Conservation (phyloP, 1,139 yeast species). For the Eremothecium sinecaudum region DNA sequence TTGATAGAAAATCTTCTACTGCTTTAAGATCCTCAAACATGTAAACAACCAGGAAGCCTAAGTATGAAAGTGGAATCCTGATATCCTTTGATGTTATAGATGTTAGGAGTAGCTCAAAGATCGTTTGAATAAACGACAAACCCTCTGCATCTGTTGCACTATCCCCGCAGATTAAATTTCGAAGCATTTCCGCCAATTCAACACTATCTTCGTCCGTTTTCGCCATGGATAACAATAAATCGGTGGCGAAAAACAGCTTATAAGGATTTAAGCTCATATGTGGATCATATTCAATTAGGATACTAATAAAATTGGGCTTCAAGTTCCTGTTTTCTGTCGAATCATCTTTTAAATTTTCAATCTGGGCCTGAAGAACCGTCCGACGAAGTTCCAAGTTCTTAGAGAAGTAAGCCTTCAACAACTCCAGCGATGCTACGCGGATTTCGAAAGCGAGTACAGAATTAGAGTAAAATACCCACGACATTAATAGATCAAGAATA, state of each 20-base stretch:
- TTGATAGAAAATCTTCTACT: slow-evolving; percentile 67
- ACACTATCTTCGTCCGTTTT: slow-evolving; percentile 38
- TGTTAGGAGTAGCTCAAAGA: slow-evolving; percentile 65
- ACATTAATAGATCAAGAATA: slow-evolving; percentile 62
- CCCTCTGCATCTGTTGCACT: slow-evolving; percentile 66
- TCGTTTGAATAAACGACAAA: slow-evolving; percentile 65
- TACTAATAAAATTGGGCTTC: slow-evolving; percentile 47
- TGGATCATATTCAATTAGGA: slow-evolving; percentile 69
- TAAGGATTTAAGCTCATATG: slow-evolving; percentile 76
- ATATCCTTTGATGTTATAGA: slow-evolving; percentile 59
- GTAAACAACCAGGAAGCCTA: slow-evolving; percentile 70
- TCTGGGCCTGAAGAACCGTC: slow-evolving; percentile 58
- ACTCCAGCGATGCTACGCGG: slow-evolving; percentile 58
- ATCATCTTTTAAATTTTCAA: slow-evolving; percentile 35
- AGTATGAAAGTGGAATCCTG: slow-evolving; percentile 68
- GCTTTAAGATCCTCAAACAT: slow-evolving; percentile 68
- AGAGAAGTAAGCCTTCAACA: slow-evolving; percentile 59
- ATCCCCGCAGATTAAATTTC: slow-evolving; percentile 52
- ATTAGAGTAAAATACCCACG: slow-evolving; percentile 72
- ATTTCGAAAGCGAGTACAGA: slow-evolving; percentile 80
- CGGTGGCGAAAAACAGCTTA: slow-evolving; percentile 75
- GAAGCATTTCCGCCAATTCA: slow-evolving; percentile 34
- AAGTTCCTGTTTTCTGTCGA: slow-evolving; percentile 3
- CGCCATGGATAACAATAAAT: slow-evolving; percentile 54
- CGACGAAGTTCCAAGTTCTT: slow-evolving; percentile 55